Conservation (phyloP, 208 protist species). For the Trypanosoma brucei region DNA sequence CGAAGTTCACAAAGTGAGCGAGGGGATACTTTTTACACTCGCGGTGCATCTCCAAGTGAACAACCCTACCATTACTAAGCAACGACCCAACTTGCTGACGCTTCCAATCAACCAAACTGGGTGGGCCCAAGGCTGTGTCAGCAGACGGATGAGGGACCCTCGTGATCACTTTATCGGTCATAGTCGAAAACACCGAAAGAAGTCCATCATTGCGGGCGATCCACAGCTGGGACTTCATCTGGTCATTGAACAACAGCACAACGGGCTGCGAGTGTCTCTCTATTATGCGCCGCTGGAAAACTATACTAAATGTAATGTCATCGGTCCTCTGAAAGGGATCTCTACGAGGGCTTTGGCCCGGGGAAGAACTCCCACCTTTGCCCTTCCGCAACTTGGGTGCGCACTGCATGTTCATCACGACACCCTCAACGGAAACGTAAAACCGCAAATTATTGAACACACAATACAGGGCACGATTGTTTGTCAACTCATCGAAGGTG, state of each 20-base stretch:
- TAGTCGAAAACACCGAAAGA: conserved; percentile 65
- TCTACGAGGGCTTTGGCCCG: conserved; percentile 10
- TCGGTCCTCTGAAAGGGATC: conserved; percentile 20
- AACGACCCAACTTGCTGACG: conserved; percentile 28
- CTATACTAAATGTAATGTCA: conserved; percentile 41
- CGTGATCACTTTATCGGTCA: conserved; percentile 53
- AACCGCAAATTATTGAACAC: conserved; percentile 65
- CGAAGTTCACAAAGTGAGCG: conserved; percentile 45
- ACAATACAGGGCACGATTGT: conserved; percentile 77
- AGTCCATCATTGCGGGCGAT: conserved; percentile 74
- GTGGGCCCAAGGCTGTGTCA: conserved; percentile 44
- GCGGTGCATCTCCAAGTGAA: conserved; percentile 53
- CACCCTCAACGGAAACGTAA: conserved; percentile 75
- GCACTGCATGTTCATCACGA: conserved; percentile 61
- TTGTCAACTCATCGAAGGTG: conserved; percentile 63
- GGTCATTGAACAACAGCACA: conserved; percentile 60
- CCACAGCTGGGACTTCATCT: conserved; percentile 46
- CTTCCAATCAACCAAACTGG: conserved; percentile 38
- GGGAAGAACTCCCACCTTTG: background rate
- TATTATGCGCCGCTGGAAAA: conserved; percentile 47
- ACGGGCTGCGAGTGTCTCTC: conserved; percentile 78
- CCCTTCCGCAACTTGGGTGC: conserved; percentile 20
- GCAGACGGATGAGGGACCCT: conserved; percentile 68
- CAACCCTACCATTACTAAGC: conserved; percentile 5
- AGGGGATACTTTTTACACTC: conserved; percentile 48